Conservation (phyloP, 2,329 filamentous ascomycete species). For the Fusarium ramigenum region DNA sequence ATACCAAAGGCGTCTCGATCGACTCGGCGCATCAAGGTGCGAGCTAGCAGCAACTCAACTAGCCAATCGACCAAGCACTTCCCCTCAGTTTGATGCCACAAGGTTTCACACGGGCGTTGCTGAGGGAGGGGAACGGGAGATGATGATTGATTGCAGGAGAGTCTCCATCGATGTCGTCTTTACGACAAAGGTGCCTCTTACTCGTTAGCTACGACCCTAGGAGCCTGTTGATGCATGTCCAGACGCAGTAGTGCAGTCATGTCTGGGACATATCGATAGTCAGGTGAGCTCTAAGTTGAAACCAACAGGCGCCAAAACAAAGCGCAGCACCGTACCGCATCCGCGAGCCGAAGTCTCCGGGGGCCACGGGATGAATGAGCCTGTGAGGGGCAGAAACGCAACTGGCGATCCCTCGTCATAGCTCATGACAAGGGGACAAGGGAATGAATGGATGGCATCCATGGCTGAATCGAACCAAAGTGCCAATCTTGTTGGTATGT, state of each 20-base stretch:
- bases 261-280: constrained; percentile 23
- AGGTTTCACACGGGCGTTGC: constrained; percentile 39
- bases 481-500: constrained; percentile 22
- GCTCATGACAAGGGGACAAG: background rate
- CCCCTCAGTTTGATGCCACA: constrained; percentile 40
- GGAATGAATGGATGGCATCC: background rate
- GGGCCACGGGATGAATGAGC: constrained; percentile 11
- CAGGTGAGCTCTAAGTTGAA: constrained; percentile 38
- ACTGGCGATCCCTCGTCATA: constrained; percentile 42
- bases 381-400: constrained; percentile 20
- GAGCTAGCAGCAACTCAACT: constrained; percentile 5
- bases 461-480: constrained; percentile 8
- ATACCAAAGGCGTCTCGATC: constrained; percentile 29
- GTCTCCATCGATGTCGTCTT: background rate
- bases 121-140: background rate
- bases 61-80: constrained; percentile 32
- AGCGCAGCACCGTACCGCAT: constrained; percentile 32
- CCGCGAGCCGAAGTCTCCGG: constrained; percentile 41
- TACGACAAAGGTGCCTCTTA: constrained; percentile 3
- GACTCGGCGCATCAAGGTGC: constrained; percentile 13
- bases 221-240: background rate
- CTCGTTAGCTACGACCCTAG: background rate
- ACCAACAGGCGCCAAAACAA: constrained; percentile 34
- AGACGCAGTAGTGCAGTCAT: background rate
- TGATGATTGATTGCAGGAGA: constrained; percentile 16